Conservation (phyloP, 2,329 filamentous ascomycete genomes). For the Diaporthe capsici region DNA sequence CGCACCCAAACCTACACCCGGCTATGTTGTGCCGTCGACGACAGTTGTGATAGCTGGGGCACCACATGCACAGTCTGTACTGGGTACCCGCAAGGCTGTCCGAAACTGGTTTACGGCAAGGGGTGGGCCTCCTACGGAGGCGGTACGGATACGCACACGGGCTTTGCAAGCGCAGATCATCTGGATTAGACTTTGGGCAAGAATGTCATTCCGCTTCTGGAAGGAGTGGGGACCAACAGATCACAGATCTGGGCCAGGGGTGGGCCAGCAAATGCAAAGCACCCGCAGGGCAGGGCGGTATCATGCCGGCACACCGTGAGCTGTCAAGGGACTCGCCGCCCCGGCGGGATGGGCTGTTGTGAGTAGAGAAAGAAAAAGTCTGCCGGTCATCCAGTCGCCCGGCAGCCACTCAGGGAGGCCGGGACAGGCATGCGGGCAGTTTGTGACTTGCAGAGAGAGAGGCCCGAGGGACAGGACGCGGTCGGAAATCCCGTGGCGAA, state of each 20-base stretch:
- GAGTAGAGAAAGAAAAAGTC: background rate
- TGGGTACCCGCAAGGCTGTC: slow-evolving; percentile 28
- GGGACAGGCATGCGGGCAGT: slow-evolving; percentile 16
- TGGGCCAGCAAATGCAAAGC: slow-evolving; percentile 5
- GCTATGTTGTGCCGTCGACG: background rate
- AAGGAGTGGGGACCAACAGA: slow-evolving; percentile 33
- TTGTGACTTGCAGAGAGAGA: slow-evolving; percentile 1
- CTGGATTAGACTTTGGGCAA: slow-evolving; percentile 32
- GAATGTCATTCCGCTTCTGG: slow-evolving; percentile 35
- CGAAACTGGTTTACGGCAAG: background rate
- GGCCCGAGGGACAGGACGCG: background rate
- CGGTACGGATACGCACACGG: slow-evolving; percentile 28
- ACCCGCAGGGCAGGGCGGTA: slow-evolving; percentile 27
- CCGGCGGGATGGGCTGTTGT: slow-evolving; percentile 13
- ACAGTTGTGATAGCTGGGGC: background rate
- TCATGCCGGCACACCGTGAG: background rate
- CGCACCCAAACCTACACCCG: background rate
- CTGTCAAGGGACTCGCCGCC: slow-evolving; percentile 13
- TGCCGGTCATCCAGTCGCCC: background rate
- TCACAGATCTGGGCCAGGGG: slow-evolving; percentile 32
- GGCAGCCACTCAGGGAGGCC: background rate
- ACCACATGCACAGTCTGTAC: background rate
- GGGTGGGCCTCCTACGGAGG: slow-evolving; percentile 10
- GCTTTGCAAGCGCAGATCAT: slow-evolving; percentile 31
- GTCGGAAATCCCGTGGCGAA: slow-evolving; percentile 22